Base-by-base conservation (phyloP, 2,329 filamentous ascomycete genomes). In the Trichophyton rubrum region DNA sequence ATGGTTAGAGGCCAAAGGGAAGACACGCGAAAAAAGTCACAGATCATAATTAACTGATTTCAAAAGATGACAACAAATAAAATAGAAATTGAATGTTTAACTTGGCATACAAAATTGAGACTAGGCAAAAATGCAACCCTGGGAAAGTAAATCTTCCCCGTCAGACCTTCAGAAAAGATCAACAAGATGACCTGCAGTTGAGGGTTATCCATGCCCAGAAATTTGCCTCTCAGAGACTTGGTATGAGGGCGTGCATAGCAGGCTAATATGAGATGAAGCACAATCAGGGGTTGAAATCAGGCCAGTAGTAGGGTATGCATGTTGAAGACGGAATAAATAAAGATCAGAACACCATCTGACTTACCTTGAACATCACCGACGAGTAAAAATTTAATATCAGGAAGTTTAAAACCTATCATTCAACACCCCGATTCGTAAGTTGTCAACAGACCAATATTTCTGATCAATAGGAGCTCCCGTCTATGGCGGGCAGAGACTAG, bases 341-440 rank as follows among this genome's bases (percentile, higher is more conserved):
- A 20, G 17, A 15, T 33, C n/a, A n/a, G n/a, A 20, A 55, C 17
- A 55, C 51, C 60, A 63, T 41, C 49, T 59, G 62, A 59, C 74
- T 69, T 66, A 77, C 77, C 73, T n/a, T 77, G 72, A 30, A 80
- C 80, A 17, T 79, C 77, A 5, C 85, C 84, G 67, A 91, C 84
- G 65, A 84, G 79, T 35, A 92, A 79, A 73, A 95, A 90, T 69
- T 87, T 89, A 64, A 90, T 82, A 63, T 90, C 85, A 24, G 87
- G 86, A 55, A 93, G 82, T 70, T 85, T 85, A 74, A 93, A 89
- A 15, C 82, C 78, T 79, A 58, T 56, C 55, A 35, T 24, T 33
- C 47, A 60, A 47, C 35, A n/a, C 38, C 22, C 41, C 33, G 43
- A 38, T 56, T 55, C n/a, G 56, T 58, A 40, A 59, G 60, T 56